Conservation (phyloP, 352 stramenopile genomes). For the Poterioochromonas sp. region DNA sequence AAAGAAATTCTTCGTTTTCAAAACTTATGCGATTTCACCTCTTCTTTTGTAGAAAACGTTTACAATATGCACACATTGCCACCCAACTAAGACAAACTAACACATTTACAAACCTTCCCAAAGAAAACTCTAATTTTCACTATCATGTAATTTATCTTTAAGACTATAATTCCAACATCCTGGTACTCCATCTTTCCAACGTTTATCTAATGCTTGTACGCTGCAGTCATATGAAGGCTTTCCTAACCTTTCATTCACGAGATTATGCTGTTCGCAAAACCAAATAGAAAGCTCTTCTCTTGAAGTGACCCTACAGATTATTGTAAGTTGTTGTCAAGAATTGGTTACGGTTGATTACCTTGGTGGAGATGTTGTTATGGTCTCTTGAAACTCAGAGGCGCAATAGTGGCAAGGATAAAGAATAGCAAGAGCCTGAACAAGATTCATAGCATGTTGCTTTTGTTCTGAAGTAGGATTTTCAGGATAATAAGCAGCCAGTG, state of each 20-base stretch:
- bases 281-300: conserved; percentile 81
- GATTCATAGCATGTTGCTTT: conserved; percentile 69
- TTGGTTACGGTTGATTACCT: conserved; percentile 52
- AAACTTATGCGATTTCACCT: too few species aligned
- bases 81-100: too few species aligned
- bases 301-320: conserved; percentile 13
- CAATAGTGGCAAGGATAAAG: conserved; percentile 86
- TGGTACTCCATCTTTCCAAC: conserved; percentile 79
- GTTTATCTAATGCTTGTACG: conserved; percentile 79
- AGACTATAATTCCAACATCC: conserved; percentile 58
- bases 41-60: too few species aligned
- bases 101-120: too few species aligned
- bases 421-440: conserved; percentile 76
- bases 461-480: conserved; percentile 79
- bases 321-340: conserved; percentile 37
- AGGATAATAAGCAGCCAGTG: conserved; percentile 90
- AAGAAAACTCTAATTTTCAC: neutral
- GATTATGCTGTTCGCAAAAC: conserved; percentile 94
- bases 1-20: too few species aligned
- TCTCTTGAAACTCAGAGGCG: conserved; percentile 82
- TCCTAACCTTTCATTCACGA: conserved; percentile 91
- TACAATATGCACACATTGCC: too few species aligned
- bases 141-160: neutral
- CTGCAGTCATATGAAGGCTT: conserved; percentile 85
- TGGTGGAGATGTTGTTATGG: conserved; percentile 79